Conservation (phyloP, 140 eudicot genomes). For the Flaveria floridana region DNA sequence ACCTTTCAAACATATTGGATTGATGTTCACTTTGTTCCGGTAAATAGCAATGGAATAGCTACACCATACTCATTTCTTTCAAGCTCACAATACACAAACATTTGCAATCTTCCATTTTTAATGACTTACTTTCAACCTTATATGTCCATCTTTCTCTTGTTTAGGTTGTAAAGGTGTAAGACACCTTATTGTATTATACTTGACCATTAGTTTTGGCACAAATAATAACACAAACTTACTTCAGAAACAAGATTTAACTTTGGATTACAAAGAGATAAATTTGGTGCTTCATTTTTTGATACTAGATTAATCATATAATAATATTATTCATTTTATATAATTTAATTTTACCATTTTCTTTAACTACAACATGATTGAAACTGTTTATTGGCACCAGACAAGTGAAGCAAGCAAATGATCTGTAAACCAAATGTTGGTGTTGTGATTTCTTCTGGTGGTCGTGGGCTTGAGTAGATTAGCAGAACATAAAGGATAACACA, state of each 20-base stretch:
- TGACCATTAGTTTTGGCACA: neutral
- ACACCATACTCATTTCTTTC: neutral
- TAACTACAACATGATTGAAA: slow-evolving; percentile 3
- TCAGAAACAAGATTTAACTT: neutral
- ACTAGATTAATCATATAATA: neutral
- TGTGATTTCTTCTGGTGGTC: slow-evolving; percentile 7
- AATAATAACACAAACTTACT: too few species aligned
- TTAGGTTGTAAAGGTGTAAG: too few species aligned
- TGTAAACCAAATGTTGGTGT: neutral
- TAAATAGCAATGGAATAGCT: neutral
- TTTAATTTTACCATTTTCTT: neutral
- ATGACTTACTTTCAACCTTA: too few species aligned
- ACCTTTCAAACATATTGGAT: neutral
- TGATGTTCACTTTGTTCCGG: neutral
- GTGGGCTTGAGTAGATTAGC: slow-evolving; percentile 42
- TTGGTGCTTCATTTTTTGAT: neutral
- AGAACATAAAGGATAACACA: slow-evolving; percentile 22
- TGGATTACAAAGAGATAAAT: neutral
- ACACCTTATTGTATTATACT: too few species aligned
- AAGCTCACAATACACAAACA: neutral
- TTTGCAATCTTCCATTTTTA: too few species aligned
- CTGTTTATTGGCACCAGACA: neutral
- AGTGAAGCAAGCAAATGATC: slow-evolving; percentile 12
- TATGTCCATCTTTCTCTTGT: too few species aligned
- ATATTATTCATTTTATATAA: neutral